Evolutionary conservation across 1,284 basidiomycete genomes (phyloP).

Genomic region (Xerocomus nothofagi): DNA sequence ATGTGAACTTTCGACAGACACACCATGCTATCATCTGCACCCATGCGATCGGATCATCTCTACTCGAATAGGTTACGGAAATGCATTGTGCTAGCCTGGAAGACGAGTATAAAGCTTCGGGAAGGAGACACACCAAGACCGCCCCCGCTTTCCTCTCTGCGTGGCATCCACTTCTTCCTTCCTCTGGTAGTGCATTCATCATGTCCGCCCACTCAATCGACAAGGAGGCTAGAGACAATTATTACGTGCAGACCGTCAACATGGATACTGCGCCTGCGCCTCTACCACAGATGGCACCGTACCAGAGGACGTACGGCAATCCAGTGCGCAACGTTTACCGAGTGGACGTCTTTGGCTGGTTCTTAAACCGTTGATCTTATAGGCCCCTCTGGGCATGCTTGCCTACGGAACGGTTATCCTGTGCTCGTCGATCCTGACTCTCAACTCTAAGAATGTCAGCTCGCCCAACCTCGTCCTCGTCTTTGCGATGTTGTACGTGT

Average conservation of each 20-base stretch:
- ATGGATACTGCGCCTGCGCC: slow-evolving; percentile 19
- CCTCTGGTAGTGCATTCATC: background rate
- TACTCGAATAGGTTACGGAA: background rate
- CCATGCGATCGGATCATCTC: background rate
- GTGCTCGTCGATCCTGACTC: slow-evolving; percentile 30
- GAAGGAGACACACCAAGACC: background rate
- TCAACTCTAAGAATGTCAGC: slow-evolving; percentile 19
- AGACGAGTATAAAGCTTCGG: slow-evolving; percentile 22
- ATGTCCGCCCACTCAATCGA: slow-evolving; percentile 27
- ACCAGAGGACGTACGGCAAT: slow-evolving; percentile 30
- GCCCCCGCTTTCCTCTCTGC: background rate
- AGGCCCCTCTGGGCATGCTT: slow-evolving; percentile 32
- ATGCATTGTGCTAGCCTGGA: background rate
- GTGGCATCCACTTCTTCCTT: background rate
- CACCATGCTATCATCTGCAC: background rate
- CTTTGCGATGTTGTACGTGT: slow-evolving; percentile 30
- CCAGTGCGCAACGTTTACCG: slow-evolving; percentile 15
- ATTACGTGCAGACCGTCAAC: slow-evolving; percentile 30
- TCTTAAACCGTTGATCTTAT: background rate
- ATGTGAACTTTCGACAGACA: slow-evolving; percentile 10
- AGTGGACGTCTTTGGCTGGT: background rate
- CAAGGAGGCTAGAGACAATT: slow-evolving; percentile 27
- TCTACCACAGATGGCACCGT: slow-evolving; percentile 23
- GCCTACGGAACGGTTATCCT: slow-evolving; percentile 32
- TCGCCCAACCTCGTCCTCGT: slow-evolving; percentile 31